Evolutionary conservation across 352 stramenopile genomes (phyloP), one percentile per base, ranked within the genome.

Genomic region (Nothophytophthora sp.): DNA sequence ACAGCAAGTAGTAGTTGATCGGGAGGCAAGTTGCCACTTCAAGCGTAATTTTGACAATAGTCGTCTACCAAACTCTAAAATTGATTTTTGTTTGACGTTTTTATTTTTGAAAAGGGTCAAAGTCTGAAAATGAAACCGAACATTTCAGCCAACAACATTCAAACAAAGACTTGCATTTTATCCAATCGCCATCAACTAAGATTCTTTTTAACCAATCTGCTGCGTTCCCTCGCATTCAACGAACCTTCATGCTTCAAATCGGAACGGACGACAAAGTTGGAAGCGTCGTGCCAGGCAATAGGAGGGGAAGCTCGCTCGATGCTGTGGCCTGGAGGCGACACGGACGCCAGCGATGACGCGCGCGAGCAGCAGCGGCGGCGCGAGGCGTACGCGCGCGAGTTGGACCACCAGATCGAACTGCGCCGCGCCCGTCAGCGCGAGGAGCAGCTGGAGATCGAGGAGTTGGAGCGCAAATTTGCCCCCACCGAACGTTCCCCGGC

Each of bases 321-420:
- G 63, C 85, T 89, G 67, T 90, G 78, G 78, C 50, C 73, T 20
- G 50, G 43, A 2, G 65, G 74, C 28, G 71, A 79, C 35, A 55
- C 70, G n/a, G 56, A 51, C 23, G 55, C 57, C 20, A 15, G 40
- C 19, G 62, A 68, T 29, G 60, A 73, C 49, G 51, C 52, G 29
- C 63, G 67, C 24, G 67, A 72, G 55, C 38, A 62, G 19, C 63
- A 86, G 54, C 67, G 70, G 15, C 71, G 80, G 64, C 76, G 79
- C 56, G 69, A 86, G 54, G 68, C 65, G 30, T 90, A 90, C 55
- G 81, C 78, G 32, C 70, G 69, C 23, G 81, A 86, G 42, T 60
- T 92, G 22, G 81, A 88, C 36, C 56, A 73, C 53, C 81, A 91
- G 70, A 91, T 91, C 13, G 81, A 72, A 32, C 37, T 80, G 49